Conservation (phyloP, 2,329 filamentous ascomycete species). For the Emergomyces orientalis region DNA sequence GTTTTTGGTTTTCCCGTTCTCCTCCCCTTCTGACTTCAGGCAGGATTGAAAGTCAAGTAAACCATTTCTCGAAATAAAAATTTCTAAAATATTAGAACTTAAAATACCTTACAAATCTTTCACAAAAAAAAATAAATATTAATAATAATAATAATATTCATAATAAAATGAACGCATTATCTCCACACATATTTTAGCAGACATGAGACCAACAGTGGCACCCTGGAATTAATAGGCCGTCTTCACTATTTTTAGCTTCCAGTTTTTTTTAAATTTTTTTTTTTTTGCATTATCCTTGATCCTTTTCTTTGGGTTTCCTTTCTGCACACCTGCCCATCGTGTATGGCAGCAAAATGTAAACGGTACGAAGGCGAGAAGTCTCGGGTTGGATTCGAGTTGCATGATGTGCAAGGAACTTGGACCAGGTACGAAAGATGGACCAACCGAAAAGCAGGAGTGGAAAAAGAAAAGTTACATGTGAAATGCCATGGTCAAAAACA, state of each 20-base stretch:
- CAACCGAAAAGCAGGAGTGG: not conserved
- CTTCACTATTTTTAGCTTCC: not conserved
- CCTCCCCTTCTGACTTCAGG: not conserved
- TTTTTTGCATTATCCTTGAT: constrained; percentile 4
- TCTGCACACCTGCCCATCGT: constrained; percentile 8
- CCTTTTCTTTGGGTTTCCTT: not conserved
- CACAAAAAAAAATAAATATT: not conserved
- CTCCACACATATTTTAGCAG: not conserved
- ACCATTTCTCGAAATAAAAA: not conserved
- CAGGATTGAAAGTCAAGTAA: not conserved
- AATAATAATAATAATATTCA: no score
- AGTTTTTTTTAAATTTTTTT: not conserved
- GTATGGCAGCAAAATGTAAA: constrained; percentile 4
- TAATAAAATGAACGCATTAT: not conserved
- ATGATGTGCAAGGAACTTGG: constrained; percentile 4
- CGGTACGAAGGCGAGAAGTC: not conserved
- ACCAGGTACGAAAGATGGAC: constrained; percentile 4
- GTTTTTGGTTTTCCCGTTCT: not conserved
- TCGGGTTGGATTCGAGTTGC: constrained; percentile 2
- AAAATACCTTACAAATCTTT: not conserved
- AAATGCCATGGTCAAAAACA: not conserved
- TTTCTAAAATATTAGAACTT: not conserved
- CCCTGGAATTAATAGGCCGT: not conserved
- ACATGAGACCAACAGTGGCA: not conserved
- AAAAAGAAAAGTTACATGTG: not conserved